Conservation (phyloP, 768 basidiomycete species). For the Hortiboletus campestris region DNA sequence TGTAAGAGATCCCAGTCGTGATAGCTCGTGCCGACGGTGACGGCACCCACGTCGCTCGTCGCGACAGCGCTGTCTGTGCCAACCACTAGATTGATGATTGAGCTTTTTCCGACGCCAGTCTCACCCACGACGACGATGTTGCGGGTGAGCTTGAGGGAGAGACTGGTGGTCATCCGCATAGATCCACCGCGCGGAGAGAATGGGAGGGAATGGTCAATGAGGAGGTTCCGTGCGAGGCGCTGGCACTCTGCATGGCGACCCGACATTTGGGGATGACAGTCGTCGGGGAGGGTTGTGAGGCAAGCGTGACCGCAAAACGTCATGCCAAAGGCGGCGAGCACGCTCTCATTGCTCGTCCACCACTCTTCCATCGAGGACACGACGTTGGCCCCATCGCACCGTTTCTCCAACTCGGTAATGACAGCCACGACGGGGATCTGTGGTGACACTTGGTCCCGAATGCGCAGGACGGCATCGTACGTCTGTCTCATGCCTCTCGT, state of each 20-base stretch:
- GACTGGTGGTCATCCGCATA: not conserved
- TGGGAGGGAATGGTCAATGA: slow-evolving; percentile 21
- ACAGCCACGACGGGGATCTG: slow-evolving; percentile 25
- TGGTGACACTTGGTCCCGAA: slow-evolving; percentile 21
- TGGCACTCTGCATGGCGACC: slow-evolving; percentile 19
- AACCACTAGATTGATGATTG: slow-evolving; percentile 16
- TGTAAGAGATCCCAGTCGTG: slow-evolving; percentile 22
- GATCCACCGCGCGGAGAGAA: not conserved
- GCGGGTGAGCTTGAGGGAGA: slow-evolving; percentile 17
- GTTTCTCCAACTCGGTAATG: slow-evolving; percentile 27
- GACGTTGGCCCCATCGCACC: slow-evolving; percentile 7
- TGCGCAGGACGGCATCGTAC: slow-evolving; percentile 14
- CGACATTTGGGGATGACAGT: slow-evolving; percentile 14
- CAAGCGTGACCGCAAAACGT: slow-evolving; percentile 20
- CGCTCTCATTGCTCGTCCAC: slow-evolving; percentile 14
- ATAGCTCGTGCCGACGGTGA: slow-evolving; percentile 21
- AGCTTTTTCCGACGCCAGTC: slow-evolving; percentile 30
- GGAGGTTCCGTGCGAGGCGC: slow-evolving; percentile 20
- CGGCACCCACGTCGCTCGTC: slow-evolving; percentile 16
- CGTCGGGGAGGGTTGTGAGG: slow-evolving; percentile 23
- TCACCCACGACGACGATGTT: slow-evolving; percentile 42
- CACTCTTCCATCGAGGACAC: slow-evolving; percentile 24
- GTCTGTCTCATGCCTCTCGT: slow-evolving; percentile 24
- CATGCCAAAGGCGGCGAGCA: slow-evolving; percentile 10
- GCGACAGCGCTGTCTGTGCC: slow-evolving; percentile 16